These are phyloP conservation scores for Citrus unshiu DNA, from an alignment of 345 rosid species.

Conservation along the genomic window DNA sequence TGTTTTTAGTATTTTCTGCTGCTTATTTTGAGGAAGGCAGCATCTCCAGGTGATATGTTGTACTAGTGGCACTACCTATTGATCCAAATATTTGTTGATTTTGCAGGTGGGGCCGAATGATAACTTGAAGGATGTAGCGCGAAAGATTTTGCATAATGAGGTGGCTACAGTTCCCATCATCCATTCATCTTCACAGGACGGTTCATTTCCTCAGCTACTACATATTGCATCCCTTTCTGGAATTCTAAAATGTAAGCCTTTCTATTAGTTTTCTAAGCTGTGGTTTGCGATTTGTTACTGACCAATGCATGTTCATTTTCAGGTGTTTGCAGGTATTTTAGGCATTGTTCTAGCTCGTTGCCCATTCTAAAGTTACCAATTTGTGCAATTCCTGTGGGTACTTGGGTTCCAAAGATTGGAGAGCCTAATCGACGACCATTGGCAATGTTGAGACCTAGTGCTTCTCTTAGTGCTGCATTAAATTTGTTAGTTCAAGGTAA, in stretches of 20 bases:
- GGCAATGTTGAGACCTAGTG: slow-evolving; percentile 56
- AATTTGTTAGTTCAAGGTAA: slow-evolving; percentile 65
- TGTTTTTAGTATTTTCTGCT: neutral
- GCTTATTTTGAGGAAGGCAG: neutral
- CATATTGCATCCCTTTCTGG: slow-evolving; percentile 50
- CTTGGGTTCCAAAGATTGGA: slow-evolving; percentile 58
- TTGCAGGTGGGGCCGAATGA: slow-evolving; percentile 57
- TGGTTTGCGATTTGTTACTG: slow-evolving; percentile 15
- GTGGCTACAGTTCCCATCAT: slow-evolving; percentile 46
- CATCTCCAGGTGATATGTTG: neutral
- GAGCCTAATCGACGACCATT: slow-evolving; percentile 45
- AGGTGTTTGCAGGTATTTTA: slow-evolving; percentile 60
- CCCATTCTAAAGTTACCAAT: slow-evolving; percentile 49
- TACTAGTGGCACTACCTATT: neutral
- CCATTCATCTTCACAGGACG: slow-evolving; percentile 50
- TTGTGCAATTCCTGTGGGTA: slow-evolving; percentile 44
- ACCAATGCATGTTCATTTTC: slow-evolving; percentile 22
- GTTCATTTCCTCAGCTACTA: slow-evolving; percentile 55
- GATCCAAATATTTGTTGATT: slow-evolving; percentile 4
- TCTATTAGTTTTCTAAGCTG: slow-evolving; percentile 3
- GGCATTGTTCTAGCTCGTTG: slow-evolving; percentile 39
- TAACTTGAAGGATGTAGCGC: slow-evolving; percentile 44
- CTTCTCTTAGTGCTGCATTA: slow-evolving; percentile 61
- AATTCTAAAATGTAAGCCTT: slow-evolving; percentile 48
- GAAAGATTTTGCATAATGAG: slow-evolving; percentile 45